These are phyloP conservation scores for Nitzschia palea DNA, from an alignment of 108 stramenopile species.

Conservation along the genomic window DNA sequence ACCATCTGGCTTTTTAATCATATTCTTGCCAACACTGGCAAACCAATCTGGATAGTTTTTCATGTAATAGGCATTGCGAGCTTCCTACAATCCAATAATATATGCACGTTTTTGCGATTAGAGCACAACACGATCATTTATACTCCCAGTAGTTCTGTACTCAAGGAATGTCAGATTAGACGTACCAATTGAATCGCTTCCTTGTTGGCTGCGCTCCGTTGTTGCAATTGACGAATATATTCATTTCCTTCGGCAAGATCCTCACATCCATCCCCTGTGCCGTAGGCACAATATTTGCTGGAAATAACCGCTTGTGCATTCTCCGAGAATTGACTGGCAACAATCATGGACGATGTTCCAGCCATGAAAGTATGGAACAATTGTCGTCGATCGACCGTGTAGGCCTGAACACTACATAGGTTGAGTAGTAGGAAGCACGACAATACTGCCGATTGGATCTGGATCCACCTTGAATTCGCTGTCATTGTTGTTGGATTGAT, in stretches of 20 bases:
- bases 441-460: too few relatives aligned
- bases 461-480: too few relatives aligned
- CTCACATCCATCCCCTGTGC: constrained; percentile 74
- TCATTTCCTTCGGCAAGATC: constrained; percentile 74
- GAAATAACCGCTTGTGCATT: constrained; percentile 40
- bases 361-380: neutral
- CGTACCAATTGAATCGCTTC: constrained; percentile 61
- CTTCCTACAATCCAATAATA: constrained; percentile 56
- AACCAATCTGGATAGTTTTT: constrained; percentile 89
- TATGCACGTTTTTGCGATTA: too few relatives aligned
- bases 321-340: neutral
- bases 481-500: too few relatives aligned
- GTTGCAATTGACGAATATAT: constrained; percentile 65
- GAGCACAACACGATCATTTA: too few relatives aligned
- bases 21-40: constrained; percentile 47
- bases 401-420: too few relatives aligned
- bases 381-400: neutral
- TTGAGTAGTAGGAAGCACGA: too few relatives aligned
- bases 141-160: too few relatives aligned
- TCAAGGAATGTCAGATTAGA: too few relatives aligned
- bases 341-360: neutral
- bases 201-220: constrained; percentile 60
- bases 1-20: constrained; percentile 77
- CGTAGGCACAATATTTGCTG: constrained; percentile 63
- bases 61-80: constrained; percentile 76